Evolutionary conservation across 2,329 filamentous ascomycete species (phyloP).

Genomic region (Helicocarpus griseus): DNA sequence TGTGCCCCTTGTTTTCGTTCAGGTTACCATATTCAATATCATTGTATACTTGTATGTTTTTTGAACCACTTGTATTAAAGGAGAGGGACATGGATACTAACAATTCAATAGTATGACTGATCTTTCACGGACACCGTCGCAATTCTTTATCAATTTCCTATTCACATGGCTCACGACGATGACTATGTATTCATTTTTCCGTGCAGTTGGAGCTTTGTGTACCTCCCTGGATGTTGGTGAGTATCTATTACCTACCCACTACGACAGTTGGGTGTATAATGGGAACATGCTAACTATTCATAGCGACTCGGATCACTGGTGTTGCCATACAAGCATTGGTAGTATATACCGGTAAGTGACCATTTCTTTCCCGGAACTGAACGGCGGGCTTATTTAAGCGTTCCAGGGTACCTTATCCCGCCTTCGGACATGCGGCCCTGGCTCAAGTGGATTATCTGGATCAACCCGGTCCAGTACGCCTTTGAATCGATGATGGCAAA

Average conservation of each 20-base stretch:
- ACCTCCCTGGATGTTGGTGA: constrained; percentile 40
- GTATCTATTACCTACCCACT: constrained; percentile 13
- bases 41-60: constrained; percentile 47
- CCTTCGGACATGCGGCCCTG: constrained; percentile 54
- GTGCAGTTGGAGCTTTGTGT: constrained; percentile 40
- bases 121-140: constrained; percentile 46
- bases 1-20: constrained; percentile 47
- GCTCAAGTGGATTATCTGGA: constrained; percentile 56
- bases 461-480: constrained; percentile 58
- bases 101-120: constrained; percentile 39
- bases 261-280: neutral
- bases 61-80: neutral
- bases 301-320: constrained; percentile 41
- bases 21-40: constrained; percentile 50
- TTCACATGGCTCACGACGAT: constrained; percentile 46
- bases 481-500: constrained; percentile 62
- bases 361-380: neutral
- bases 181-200: constrained; percentile 47
- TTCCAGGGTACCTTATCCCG: constrained; percentile 55
- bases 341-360: constrained; percentile 44
- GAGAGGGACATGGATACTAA: neutral
- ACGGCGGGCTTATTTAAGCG: constrained; percentile 13
- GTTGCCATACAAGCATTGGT: constrained; percentile 42
- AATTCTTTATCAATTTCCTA: constrained; percentile 53
- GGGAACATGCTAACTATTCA: neutral